These are phyloP conservation scores for Fermentozyma sake DNA, from an alignment of 1,139 yeast genomes.

Conservation along the genomic window DNA sequence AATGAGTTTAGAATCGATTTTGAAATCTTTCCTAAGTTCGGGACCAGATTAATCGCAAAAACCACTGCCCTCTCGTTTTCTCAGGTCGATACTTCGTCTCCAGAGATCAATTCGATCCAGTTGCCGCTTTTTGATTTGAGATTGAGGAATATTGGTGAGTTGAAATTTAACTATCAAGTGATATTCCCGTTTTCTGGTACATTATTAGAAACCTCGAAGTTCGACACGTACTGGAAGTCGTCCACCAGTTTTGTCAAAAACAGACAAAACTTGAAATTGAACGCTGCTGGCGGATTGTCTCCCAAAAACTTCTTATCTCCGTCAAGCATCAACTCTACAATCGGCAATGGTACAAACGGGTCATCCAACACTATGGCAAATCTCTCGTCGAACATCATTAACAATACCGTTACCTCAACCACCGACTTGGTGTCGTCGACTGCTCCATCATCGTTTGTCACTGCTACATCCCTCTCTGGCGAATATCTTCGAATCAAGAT, in stretches of 20 bases:
- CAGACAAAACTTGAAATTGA: constrained; percentile 25
- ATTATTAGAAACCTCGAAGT: constrained; percentile 84
- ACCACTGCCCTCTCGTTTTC: constrained; percentile 69
- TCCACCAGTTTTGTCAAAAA: constrained; percentile 48
- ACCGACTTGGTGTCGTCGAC: constrained; percentile 16
- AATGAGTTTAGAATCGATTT: constrained; percentile 73
- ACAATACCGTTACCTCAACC: constrained; percentile 13
- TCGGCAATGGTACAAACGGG: constrained; percentile 7
- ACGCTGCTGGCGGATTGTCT: constrained; percentile 40
- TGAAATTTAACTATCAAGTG: constrained; percentile 73
- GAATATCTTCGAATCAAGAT: constrained; percentile 69
- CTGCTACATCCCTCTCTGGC: constrained; percentile 88
- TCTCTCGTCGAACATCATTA: constrained; percentile 5
- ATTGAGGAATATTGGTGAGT: constrained; percentile 76
- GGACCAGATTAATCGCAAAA: constrained; percentile 87
- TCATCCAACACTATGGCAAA: background rate
- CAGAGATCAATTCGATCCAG: constrained; percentile 45
- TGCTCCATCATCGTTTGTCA: constrained; percentile 66
- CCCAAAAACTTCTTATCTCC: constrained; percentile 40
- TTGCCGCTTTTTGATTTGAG: constrained; percentile 82
- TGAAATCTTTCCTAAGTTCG: constrained; percentile 91
- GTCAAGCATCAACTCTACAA: constrained; percentile 13
- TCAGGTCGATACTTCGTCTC: constrained; percentile 40
- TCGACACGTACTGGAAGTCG: constrained; percentile 96
- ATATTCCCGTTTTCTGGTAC: constrained; percentile 87